Percentiles rank a stretch among this genome's conserved stretches.
Conservation (phyloP, 805 yeast genomes). For the Metschnikowia henanensis region DNA sequence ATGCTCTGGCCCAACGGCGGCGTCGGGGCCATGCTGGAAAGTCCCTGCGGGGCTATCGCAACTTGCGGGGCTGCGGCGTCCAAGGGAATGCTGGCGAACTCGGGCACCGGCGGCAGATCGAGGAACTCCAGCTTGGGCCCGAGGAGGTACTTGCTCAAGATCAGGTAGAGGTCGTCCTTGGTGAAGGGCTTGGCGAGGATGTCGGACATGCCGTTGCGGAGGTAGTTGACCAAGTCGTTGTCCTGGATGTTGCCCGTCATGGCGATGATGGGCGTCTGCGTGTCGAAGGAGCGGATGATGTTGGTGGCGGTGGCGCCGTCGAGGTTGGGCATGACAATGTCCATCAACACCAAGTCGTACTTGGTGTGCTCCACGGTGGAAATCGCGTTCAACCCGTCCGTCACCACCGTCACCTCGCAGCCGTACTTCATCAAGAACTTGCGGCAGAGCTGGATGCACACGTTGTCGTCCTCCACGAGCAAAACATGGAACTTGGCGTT, state of each 20-base stretch:
- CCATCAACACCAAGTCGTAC: conserved; percentile 81
- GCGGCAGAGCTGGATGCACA: conserved; percentile 79
- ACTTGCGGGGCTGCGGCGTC: conserved; percentile 10
- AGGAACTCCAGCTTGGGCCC: conserved; percentile 17
- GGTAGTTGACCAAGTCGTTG: conserved; percentile 74
- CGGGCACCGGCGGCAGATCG: conserved; percentile 16
- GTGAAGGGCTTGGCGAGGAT: conserved; percentile 94
- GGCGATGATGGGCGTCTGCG: conserved; percentile 86
- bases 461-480: conserved; percentile 78
- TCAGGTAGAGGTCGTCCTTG: conserved; percentile 76
- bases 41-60: conserved; percentile 8
- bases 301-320: conserved; percentile 92
- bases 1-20: conserved; percentile 14
- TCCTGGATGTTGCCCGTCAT: conserved; percentile 91
- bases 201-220: conserved; percentile 89
- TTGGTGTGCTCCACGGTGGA: conserved; percentile 67
- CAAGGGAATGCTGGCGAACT: conserved; percentile 12
- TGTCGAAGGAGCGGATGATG: conserved; percentile 81
- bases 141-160: conserved; percentile 71
- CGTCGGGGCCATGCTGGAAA: conserved; percentile 7
- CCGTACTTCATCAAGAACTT: conserved; percentile 86
- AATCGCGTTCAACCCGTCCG: conserved; percentile 90
- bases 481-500: conserved; percentile 65
- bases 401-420: conserved; percentile 88
- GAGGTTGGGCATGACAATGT: conserved; percentile 84